Base-by-base conservation (phyloP, 108 stramenopile species). In the Cyclotella atomus region DNA sequence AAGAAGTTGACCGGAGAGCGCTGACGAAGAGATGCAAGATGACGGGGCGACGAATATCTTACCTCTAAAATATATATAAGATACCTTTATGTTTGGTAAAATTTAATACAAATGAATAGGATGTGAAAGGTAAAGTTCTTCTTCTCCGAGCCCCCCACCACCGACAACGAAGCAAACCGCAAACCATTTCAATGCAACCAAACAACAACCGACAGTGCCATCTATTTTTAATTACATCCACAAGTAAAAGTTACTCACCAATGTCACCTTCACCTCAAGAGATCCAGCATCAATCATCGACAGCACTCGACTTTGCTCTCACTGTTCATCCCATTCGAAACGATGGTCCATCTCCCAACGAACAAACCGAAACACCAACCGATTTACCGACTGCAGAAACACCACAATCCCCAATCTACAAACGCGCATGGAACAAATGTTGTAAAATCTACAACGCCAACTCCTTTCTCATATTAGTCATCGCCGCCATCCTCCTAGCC, bases 401-500 rank as follows among this genome's bases (percentile, higher is more conserved):
- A 38, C 35, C 16, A 19, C 19, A 56, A 0, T 1, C 38, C 21
- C 61, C 68, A 25, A n/a, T 62, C 17, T 45, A 65, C 52, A 38
- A 46, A 15, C 68, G 68, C 20, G 7, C 68, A 8, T 71, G 57
- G 55, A 32, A 57, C 8, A 66, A 36, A 41, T 70, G 54, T 23
- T 30, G 46, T 23, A 25, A 1, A 10, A 55, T 87, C 64, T 84
- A 82, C 54, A 14, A 2, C 14, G 54, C 54, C 20, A 81, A 88
- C 59, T 85, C 83, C 19, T 92, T 96, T 64, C 47, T 96, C 17
- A 72, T 91, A 25, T 62, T 87, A 15, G 73, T 90, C 15, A 34
- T 91, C 2, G 15, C 68, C 21, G 86, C 79, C 27, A 96, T 96
- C 53, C 47, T 85, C 1, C 16, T 96, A 28, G 92, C 95, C 16